A percentile compares a stretch with the other conserved stretches of the same genome.
Evolutionary conservation across 208 protist genomes (phyloP).

Genomic region (Herpetomonas tarakana): DNA sequence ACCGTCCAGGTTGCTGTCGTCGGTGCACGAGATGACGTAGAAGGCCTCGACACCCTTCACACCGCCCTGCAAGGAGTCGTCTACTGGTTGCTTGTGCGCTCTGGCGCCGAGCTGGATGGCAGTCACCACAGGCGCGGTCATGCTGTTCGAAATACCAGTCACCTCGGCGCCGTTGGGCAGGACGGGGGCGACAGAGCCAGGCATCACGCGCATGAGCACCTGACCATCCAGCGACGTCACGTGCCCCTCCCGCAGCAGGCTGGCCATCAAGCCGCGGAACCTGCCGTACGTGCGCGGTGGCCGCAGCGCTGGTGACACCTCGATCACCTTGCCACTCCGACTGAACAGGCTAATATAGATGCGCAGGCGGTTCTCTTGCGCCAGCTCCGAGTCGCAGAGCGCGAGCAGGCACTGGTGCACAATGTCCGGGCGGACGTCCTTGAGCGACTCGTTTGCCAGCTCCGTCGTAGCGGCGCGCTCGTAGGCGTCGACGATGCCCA

Average conservation of each 20-base stretch:
- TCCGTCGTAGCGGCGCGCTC: conserved; percentile 76
- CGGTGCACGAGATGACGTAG: conserved; percentile 83
- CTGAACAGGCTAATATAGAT: conserved; percentile 83
- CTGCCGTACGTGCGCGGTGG: conserved; percentile 86
- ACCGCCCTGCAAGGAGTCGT: conserved; percentile 74
- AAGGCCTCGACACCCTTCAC: conserved; percentile 78
- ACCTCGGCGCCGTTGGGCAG: conserved; percentile 79
- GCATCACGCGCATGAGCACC: conserved; percentile 74
- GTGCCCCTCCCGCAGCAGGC: conserved; percentile 73
- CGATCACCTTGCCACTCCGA: conserved; percentile 69
- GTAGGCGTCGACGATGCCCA: conserved; percentile 81
- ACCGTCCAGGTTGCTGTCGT: conserved; percentile 69
- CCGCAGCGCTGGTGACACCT: conserved; percentile 81
- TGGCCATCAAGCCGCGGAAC: conserved; percentile 82
- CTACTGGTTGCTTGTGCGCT: conserved; percentile 35
- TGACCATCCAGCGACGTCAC: conserved; percentile 61
- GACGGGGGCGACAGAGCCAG: conserved; percentile 78
- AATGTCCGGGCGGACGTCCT: conserved; percentile 85
- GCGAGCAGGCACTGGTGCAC: conserved; percentile 92
- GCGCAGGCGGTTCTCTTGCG: conserved; percentile 60
- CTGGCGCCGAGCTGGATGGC: conserved; percentile 27
- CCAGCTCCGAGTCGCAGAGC: conserved; percentile 86
- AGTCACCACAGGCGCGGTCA: conserved; percentile 51
- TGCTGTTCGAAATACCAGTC: conserved; percentile 67
- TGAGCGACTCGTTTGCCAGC: conserved; percentile 67